Percentiles rank a stretch among this genome's conserved stretches.
Conservation (phyloP, 2,329 filamentous ascomycete genomes). For the Ceratocystis ficicola region DNA sequence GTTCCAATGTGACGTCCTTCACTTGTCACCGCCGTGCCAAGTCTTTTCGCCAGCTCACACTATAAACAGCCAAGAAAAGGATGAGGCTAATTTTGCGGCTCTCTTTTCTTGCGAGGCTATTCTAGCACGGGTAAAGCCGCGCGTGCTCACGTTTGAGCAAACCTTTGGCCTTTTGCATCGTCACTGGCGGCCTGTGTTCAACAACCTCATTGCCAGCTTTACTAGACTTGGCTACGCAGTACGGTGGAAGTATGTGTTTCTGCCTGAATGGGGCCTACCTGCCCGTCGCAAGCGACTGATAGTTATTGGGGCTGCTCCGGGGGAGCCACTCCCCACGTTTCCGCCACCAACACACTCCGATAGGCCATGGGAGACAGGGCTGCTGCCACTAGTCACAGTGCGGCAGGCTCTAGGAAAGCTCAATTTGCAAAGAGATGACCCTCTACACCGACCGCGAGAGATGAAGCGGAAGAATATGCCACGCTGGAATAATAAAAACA, state of each 20-base stretch:
- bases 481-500: conserved; percentile 37
- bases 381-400: conserved; percentile 36
- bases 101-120: conserved; percentile 44
- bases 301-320: conserved; percentile 51
- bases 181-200: conserved; percentile 44
- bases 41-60: conserved; percentile 64
- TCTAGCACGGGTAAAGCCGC: conserved; percentile 46
- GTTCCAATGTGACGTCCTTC: conserved; percentile 50
- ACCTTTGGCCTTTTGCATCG: conserved; percentile 54
- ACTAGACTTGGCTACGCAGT: conserved; percentile 56
- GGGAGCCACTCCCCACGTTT: conserved; percentile 56
- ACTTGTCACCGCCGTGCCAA: conserved; percentile 68
- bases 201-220: conserved; percentile 50
- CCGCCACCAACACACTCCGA: conserved; percentile 48
- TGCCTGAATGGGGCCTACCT: conserved; percentile 40
- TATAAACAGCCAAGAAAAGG: conserved; percentile 47
- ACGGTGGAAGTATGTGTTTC: conserved; percentile 50
- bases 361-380: conserved; percentile 26
- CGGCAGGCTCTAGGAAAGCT: conserved; percentile 33
- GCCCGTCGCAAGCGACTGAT: conserved; percentile 42
- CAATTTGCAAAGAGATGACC: conserved; percentile 26
- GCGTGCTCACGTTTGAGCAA: conserved; percentile 67
- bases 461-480: conserved; percentile 27
- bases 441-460: conserved; percentile 32
- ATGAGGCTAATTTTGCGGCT: conserved; percentile 56